phyloP scores from a whole-genome alignment of 441 rosid genomes.

The Jatropha multifida region DNA sequence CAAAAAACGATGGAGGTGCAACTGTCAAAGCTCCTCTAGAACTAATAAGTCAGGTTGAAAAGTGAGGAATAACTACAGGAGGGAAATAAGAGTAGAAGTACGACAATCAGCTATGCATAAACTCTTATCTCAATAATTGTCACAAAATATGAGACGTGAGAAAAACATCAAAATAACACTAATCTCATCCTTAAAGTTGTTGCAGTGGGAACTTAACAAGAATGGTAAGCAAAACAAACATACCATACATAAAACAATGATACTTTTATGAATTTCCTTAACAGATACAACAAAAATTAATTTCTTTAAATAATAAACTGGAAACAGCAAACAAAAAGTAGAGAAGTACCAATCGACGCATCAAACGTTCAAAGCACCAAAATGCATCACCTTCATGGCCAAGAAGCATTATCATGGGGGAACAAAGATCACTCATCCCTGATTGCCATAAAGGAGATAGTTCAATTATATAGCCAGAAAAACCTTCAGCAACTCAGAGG shows the following conservation, averaged over 20 bases:
- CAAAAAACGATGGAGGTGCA: background rate
- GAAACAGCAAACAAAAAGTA: background rate
- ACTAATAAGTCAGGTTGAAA: background rate
- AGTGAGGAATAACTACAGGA: background rate
- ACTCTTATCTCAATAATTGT: background rate
- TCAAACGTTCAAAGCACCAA: slow-evolving; percentile 96
- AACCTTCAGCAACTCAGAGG: slow-evolving; percentile 6
- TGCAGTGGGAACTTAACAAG: background rate
- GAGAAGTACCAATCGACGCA: slow-evolving; percentile 84
- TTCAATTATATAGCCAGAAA: background rate
- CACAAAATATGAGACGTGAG: background rate
- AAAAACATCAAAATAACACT: background rate
- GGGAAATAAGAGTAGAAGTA: background rate
- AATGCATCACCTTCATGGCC: slow-evolving; percentile 91
- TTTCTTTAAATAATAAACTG: background rate
- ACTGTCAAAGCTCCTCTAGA: slow-evolving; percentile 2
- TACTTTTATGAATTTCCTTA: background rate
- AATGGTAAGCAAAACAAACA: background rate
- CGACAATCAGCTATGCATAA: background rate
- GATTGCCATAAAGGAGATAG: slow-evolving; percentile 19
- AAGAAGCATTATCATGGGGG: slow-evolving; percentile 96
- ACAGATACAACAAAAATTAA: background rate
- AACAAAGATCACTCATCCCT: slow-evolving; percentile 99
- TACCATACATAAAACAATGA: background rate
- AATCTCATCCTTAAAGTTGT: background rate